phyloP scores from a whole-genome alignment of 495 filamentous ascomycete genomes.

The Trichodelitschia bisporula region DNA sequence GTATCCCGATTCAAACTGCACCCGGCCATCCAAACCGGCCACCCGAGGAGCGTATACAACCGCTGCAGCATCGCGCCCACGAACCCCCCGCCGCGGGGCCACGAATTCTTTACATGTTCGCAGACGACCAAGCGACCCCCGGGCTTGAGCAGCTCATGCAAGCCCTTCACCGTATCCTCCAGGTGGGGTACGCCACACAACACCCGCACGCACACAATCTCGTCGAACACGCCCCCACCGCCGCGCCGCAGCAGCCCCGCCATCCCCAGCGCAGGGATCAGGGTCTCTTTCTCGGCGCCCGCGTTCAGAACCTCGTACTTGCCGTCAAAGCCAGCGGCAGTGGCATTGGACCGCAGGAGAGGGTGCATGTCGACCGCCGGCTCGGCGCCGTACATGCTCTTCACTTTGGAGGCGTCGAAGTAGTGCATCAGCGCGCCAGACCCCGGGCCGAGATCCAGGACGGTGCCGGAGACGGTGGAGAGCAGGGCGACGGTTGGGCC shows the following conservation, averaged over 20 bases:
- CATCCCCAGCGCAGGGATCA: slow-evolving; percentile 12
- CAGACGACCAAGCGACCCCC: slow-evolving; percentile 18
- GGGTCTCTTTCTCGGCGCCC: slow-evolving; percentile 12
- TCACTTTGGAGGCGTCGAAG: slow-evolving; percentile 18
- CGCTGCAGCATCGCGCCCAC: slow-evolving; percentile 8
- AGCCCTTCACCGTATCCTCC: slow-evolving; percentile 9
- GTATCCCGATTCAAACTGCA: slow-evolving; percentile 15
- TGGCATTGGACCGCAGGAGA: slow-evolving; percentile 8
- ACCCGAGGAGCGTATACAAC: slow-evolving; percentile 10
- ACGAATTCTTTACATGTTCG: slow-evolving; percentile 17
- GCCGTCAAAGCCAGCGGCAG: slow-evolving; percentile 11
- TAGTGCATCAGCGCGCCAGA: slow-evolving; percentile 9
- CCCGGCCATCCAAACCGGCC: slow-evolving; percentile 14
- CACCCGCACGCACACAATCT: slow-evolving; percentile 16
- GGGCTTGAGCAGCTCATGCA: slow-evolving; percentile 17
- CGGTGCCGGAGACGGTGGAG: slow-evolving; percentile 4
- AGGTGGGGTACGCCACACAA: slow-evolving; percentile 16
- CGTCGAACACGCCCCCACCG: slow-evolving; percentile 13
- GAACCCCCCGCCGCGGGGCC: slow-evolving; percentile 7
- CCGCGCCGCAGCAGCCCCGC: slow-evolving; percentile 7
- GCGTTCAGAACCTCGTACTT: slow-evolving; percentile 15
- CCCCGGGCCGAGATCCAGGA: slow-evolving; percentile 20
- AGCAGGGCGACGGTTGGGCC: slow-evolving; percentile 6
- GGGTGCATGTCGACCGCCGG: slow-evolving; percentile 20
- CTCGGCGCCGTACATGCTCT: slow-evolving; percentile 37